A percentile compares a stretch with the other conserved stretches of the same genome.
phyloP scores from a whole-genome alignment of 2,329 filamentous ascomycete genomes.

The Mycogone perniciosa region DNA sequence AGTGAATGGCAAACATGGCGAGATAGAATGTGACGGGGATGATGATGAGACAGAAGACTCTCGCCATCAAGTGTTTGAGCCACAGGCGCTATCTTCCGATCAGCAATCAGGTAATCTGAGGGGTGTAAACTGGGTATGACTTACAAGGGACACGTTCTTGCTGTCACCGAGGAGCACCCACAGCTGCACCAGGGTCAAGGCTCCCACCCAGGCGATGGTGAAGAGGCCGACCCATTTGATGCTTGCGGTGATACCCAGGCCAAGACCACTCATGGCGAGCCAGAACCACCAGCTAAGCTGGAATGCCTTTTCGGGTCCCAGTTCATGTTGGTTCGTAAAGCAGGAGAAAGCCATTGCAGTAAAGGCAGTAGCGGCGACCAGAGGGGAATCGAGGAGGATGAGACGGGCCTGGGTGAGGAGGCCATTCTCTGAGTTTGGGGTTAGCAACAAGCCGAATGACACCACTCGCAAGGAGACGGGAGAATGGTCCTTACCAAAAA shows the following conservation, averaged over 20 bases:
- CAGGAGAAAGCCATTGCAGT: constrained; percentile 85
- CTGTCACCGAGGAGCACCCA: constrained; percentile 92
- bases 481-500: constrained; percentile 64
- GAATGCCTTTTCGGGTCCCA: constrained; percentile 84
- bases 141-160: constrained; percentile 72
- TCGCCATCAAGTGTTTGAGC: constrained; percentile 90
- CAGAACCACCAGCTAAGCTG: constrained; percentile 95
- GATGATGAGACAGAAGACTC: constrained; percentile 83
- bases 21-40: constrained; percentile 89
- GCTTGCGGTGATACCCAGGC: constrained; percentile 82
- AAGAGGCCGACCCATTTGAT: constrained; percentile 99
- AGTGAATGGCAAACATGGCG: constrained; percentile 96
- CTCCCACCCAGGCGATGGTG: constrained; percentile 96
- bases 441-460: constrained; percentile 20
- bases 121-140: constrained; percentile 18
- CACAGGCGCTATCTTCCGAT: constrained; percentile 56
- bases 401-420: constrained; percentile 90
- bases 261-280: constrained; percentile 79
- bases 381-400: constrained; percentile 91
- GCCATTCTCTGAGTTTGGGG: constrained; percentile 66
- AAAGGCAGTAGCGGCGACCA: constrained; percentile 88
- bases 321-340: constrained; percentile 95
- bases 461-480: not conserved
- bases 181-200: constrained; percentile 82
- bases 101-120: constrained; percentile 9